Evolutionary conservation across 176 grass and related monocot species (phyloP).

Genomic region (Chloris gayana): DNA sequence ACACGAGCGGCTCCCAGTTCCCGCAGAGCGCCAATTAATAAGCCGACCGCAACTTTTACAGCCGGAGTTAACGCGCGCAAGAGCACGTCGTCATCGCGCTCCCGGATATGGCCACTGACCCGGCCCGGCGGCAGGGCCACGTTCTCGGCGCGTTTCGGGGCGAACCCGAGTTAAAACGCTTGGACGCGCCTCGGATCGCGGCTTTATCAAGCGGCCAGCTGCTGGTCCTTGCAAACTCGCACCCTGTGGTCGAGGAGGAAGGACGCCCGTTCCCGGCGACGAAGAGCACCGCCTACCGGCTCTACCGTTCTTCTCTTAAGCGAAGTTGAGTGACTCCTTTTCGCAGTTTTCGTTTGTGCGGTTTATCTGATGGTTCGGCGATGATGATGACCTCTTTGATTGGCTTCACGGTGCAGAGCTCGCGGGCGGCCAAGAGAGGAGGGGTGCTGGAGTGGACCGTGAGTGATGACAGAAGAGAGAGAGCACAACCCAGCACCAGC

Average conservation of each 20-base stretch:
- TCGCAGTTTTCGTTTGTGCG: neutral
- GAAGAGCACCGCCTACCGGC: neutral
- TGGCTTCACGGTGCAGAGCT: neutral
- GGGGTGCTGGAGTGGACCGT: neutral
- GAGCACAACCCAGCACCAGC: slow-evolving; percentile 83
- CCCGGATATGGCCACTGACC: slow-evolving; percentile 29
- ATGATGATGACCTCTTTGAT: neutral
- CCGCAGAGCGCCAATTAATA: neutral
- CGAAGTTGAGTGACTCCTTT: neutral
- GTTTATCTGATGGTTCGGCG: neutral
- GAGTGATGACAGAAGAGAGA: slow-evolving; percentile 95
- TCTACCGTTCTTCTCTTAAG: neutral
- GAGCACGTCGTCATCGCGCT: neutral
- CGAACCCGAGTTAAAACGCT: slow-evolving; percentile 15
- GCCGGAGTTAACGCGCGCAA: slow-evolving; percentile 12
- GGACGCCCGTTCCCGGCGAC: neutral
- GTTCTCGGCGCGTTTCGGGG: slow-evolving; percentile 41
- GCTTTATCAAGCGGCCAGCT: neutral
- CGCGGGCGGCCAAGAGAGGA: neutral
- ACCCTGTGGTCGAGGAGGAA: neutral
- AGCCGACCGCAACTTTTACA: neutral
- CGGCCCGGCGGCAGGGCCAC: slow-evolving; percentile 30
- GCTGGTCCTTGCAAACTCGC: neutral
- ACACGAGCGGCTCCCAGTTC: neutral
- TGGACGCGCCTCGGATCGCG: neutral